Evolutionary conservation across 2,329 filamentous ascomycete species (phyloP).

Genomic region (Diaporthe batatas): DNA sequence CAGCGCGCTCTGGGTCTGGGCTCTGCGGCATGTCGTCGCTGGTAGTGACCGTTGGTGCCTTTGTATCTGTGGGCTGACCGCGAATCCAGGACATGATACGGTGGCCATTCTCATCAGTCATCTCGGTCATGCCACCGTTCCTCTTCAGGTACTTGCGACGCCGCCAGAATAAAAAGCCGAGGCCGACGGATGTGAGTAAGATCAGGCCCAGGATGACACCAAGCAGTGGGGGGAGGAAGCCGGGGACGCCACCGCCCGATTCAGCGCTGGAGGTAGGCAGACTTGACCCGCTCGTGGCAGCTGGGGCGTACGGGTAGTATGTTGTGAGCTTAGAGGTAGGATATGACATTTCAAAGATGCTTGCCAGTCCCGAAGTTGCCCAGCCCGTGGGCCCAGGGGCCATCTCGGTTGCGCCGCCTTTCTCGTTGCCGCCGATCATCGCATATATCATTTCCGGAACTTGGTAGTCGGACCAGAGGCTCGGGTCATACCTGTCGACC

Average conservation of each 20-base stretch:
- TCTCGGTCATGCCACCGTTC: constrained; percentile 52
- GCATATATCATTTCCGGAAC: constrained; percentile 75
- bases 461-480: constrained; percentile 73
- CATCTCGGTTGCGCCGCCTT: constrained; percentile 78
- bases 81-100: constrained; percentile 67
- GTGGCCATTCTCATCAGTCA: constrained; percentile 61
- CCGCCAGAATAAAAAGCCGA: constrained; percentile 67
- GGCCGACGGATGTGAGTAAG: constrained; percentile 63
- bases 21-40: constrained; percentile 58
- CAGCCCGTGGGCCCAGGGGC: constrained; percentile 72
- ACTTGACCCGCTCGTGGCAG: constrained; percentile 49
- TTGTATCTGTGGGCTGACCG: constrained; percentile 57
- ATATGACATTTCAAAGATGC: constrained; percentile 69
- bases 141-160: constrained; percentile 59
- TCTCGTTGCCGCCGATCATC: constrained; percentile 75
- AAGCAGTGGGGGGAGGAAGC: constrained; percentile 72
- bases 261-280: constrained; percentile 38
- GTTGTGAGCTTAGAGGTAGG: constrained; percentile 67
- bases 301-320: constrained; percentile 71
- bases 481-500: constrained; percentile 78
- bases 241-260: constrained; percentile 59
- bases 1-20: constrained; percentile 52
- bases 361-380: constrained; percentile 60
- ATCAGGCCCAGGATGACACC: constrained; percentile 72
- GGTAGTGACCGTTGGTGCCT: constrained; percentile 60